Evolutionary conservation across 768 basidiomycete species (phyloP), one percentile per base, ranked within the genome.

Genomic region (Phylloporus rhodoxanthus): DNA sequence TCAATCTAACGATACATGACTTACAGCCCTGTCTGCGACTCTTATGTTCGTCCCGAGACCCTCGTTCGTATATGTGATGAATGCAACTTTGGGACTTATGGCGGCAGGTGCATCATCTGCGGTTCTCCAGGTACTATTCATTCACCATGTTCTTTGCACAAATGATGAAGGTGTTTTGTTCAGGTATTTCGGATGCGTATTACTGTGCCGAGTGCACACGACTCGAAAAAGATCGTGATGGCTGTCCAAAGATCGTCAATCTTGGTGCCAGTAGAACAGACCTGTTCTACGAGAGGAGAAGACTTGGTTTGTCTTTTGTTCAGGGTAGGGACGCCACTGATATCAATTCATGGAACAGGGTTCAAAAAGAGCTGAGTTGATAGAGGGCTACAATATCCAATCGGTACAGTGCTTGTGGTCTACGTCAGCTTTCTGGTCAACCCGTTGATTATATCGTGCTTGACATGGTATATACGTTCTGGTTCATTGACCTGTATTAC

Each of bases 161-260:
- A 41, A 13, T 17, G 4, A 41, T 30, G 48, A 21, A 53, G 45
- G 2, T 17, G 6, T 26, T 39, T 3, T 29, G 32, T 19, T 47
- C 43, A 95, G 95, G 95, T 62, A 96, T 99, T 44, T 97, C 94
- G 21, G 96, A 99, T 66, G 96, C 96, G 3, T 98, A 98, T 69
- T 99, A 99, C 62, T 99, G 96, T 56, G 94, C 95, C 1, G 93
- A 95, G 71, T 97, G 91, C 62, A 92, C 89, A n/a, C 76, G 94
- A 43, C 72, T 98, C 43, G 96, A 99, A 67, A 98, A 98, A 64
- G 94, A 97, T 60, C 76, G 96, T 30, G 96, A 99, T 68, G 96
- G 96, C 1, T 99, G 96, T 73, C 93, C 93, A 8, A 98, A 97
- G 80, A 92, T 95, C 60, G 91, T 95, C 54, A 95, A 96, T 64